Percentiles rank a stretch among this genome's conserved stretches.
phyloP scores from a whole-genome alignment of 352 stramenopile species.

The Phytophthora ohioensis region DNA sequence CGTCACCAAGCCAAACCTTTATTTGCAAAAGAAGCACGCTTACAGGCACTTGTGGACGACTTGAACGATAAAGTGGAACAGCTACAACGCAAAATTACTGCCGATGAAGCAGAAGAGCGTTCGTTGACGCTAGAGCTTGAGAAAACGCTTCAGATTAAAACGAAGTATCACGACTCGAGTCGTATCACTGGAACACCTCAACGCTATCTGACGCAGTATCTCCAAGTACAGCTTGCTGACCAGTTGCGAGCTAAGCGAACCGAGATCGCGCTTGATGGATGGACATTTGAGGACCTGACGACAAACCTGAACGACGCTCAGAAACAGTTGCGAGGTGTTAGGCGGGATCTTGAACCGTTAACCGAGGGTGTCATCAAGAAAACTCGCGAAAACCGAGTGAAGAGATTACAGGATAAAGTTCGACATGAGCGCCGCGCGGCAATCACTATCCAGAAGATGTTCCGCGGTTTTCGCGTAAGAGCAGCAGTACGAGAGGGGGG shows the following conservation, averaged over 20 bases:
- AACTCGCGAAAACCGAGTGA: slow-evolving; percentile 71
- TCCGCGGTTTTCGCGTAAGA: slow-evolving; percentile 79
- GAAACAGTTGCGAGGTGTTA: slow-evolving; percentile 73
- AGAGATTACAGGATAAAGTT: slow-evolving; percentile 78
- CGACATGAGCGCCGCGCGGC: slow-evolving; percentile 67
- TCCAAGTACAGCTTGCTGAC: slow-evolving; percentile 91
- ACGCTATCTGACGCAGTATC: slow-evolving; percentile 93
- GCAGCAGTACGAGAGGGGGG: slow-evolving; percentile 71
- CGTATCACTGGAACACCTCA: slow-evolving; percentile 90
- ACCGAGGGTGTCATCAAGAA: slow-evolving; percentile 84
- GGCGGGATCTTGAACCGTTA: slow-evolving; percentile 87
- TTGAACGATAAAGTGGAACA: slow-evolving; percentile 60
- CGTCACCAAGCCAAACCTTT: slow-evolving; percentile 79
- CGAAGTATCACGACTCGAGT: slow-evolving; percentile 87
- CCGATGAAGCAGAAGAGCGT: slow-evolving; percentile 64
- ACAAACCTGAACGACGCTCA: slow-evolving; percentile 69
- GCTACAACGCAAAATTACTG: slow-evolving; percentile 45
- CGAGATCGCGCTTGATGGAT: slow-evolving; percentile 63
- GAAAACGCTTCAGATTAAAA: slow-evolving; percentile 87
- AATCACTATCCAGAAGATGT: slow-evolving; percentile 82
- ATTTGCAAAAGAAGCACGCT: slow-evolving; percentile 60
- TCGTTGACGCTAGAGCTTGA: slow-evolving; percentile 74
- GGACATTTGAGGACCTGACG: slow-evolving; percentile 63
- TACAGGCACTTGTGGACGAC: slow-evolving; percentile 54
- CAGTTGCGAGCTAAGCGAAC: slow-evolving; percentile 80